Conservation (phyloP, 257 asterid genomes). For the Solanum commersonii region DNA sequence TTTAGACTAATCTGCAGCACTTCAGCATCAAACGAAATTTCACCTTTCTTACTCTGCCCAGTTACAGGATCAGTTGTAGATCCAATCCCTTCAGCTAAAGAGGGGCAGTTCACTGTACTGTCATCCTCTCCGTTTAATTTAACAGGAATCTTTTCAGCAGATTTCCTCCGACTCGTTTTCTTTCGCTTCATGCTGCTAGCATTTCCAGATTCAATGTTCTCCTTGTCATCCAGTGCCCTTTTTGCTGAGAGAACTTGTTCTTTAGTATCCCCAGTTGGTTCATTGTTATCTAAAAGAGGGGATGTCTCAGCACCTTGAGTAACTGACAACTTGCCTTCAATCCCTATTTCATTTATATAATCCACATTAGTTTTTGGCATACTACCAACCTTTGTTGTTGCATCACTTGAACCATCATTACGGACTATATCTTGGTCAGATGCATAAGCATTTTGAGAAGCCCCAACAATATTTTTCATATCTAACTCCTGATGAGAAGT, state of each 20-base stretch:
- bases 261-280: slow-evolving; percentile 6
- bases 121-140: slow-evolving; percentile 17
- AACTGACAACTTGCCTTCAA: not conserved
- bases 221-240: slow-evolving; percentile 2
- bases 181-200: slow-evolving; percentile 25
- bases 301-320: slow-evolving; percentile 4
- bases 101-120: not conserved
- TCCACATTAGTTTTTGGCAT: not conserved
- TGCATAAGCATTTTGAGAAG: not conserved
- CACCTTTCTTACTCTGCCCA: not conserved
- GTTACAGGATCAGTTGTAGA: not conserved
- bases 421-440: not conserved
- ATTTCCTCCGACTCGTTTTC: slow-evolving; percentile 27
- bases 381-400: not conserved
- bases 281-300: not conserved
- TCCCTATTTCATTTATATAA: not conserved
- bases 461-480: slow-evolving; percentile 1
- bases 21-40: not conserved
- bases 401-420: not conserved
- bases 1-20: not conserved
- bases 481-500: not conserved
- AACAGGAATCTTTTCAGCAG: slow-evolving; percentile 13
- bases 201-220: slow-evolving; percentile 14
- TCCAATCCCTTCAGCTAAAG: not conserved
- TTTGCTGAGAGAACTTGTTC: slow-evolving; percentile 11